Percentiles rank a stretch among this genome's conserved stretches.
phyloP scores from a whole-genome alignment of 2,329 filamentous ascomycete genomes.

The Colletotrichum incanum region DNA sequence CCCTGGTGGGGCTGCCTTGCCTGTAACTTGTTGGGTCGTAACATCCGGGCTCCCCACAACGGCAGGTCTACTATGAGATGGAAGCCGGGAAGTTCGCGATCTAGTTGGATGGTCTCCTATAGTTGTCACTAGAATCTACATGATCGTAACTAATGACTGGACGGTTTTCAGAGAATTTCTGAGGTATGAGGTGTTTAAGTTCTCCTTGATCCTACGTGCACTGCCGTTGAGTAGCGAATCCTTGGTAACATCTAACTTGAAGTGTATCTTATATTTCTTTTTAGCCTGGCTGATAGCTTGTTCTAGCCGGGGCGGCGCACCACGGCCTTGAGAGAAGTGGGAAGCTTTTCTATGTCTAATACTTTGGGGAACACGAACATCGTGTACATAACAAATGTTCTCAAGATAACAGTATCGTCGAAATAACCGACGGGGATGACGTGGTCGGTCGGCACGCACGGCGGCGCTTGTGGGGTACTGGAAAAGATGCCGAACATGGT shows the following conservation, averaged over 20 bases:
- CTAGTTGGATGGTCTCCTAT: conserved; percentile 55
- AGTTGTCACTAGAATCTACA: conserved; percentile 46
- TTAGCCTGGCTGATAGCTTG: neutral
- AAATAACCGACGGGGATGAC: neutral
- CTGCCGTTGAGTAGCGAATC: neutral
- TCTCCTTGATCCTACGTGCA: conserved; percentile 34
- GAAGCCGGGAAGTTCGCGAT: conserved; percentile 48
- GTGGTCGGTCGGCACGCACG: neutral
- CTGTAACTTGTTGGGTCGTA: too few species aligned
- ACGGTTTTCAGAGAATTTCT: conserved; percentile 51
- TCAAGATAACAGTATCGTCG: neutral
- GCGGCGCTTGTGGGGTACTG: neutral
- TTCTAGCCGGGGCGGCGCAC: neutral
- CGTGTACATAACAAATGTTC: neutral
- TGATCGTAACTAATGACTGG: conserved; percentile 55
- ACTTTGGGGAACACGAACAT: neutral
- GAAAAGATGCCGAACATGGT: too few species aligned
- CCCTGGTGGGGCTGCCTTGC: too few species aligned
- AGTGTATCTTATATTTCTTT: neutral
- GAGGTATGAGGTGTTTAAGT: conserved; percentile 60
- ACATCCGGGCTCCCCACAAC: conserved; percentile 48
- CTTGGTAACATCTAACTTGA: neutral
- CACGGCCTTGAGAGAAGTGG: neutral
- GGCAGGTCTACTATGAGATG: conserved; percentile 43
- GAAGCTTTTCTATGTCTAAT: neutral